Conservation (phyloP, 176 grass and related monocot genomes). For the Juncus effusus region DNA sequence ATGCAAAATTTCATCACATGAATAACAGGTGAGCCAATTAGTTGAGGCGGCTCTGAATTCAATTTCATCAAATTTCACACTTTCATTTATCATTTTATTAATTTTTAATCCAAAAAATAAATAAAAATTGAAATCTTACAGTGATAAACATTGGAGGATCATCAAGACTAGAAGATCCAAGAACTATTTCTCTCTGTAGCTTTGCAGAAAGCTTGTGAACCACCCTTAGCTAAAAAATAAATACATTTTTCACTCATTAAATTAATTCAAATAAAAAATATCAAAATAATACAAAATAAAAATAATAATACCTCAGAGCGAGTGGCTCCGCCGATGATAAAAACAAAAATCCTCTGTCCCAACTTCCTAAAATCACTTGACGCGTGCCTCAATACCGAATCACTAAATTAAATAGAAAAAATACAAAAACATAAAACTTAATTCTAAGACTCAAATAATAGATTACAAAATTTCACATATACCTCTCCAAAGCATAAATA, state of each 20-base stretch:
- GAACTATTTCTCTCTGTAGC: slow-evolving; percentile 62
- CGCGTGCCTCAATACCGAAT: slow-evolving; percentile 64
- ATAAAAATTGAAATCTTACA: slow-evolving; percentile 38
- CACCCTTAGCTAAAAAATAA: slow-evolving; percentile 45
- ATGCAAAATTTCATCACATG: too few relatives aligned
- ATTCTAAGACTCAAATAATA: background rate
- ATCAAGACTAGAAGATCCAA: slow-evolving; percentile 73
- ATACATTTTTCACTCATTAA: slow-evolving; percentile 9
- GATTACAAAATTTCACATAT: background rate
- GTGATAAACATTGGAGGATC: slow-evolving; percentile 68
- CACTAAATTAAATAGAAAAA: slow-evolving; percentile 37
- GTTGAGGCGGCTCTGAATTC: too few relatives aligned
- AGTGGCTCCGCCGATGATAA: slow-evolving; percentile 74
- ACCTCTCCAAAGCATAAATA: background rate
- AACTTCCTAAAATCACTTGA: slow-evolving; percentile 72
- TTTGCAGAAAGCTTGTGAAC: slow-evolving; percentile 60
- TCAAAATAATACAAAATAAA: background rate
- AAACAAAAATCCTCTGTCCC: slow-evolving; percentile 65
- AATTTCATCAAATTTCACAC: too few relatives aligned
- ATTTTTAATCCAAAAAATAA: background rate
- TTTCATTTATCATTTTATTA: too few relatives aligned
- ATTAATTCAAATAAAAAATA: background rate
- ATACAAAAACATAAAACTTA: background rate
- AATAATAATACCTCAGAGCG: slow-evolving; percentile 55
- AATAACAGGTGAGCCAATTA: too few relatives aligned